Evolutionary conservation across 2,329 filamentous ascomycete genomes (phyloP), one percentile per base, ranked within the genome.

Genomic region (Pseudogymnoascus sp.): DNA sequence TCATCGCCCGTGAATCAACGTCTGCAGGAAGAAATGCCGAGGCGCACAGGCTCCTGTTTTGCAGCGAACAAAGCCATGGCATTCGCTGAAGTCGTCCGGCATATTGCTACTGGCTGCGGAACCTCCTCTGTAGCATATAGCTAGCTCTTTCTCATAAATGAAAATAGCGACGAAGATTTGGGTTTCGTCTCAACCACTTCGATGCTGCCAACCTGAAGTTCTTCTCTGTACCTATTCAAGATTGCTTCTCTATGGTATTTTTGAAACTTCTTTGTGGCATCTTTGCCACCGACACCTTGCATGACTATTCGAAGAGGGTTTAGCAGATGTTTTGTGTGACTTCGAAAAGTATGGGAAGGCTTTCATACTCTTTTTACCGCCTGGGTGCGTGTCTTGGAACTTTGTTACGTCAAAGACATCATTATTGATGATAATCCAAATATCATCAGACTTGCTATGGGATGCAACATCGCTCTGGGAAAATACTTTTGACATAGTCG

Each of bases 351-450:
- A 78, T 79, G 17, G 17, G 8, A n/a, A 26, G 5, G 33, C 4
- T 5, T 29, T 36, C 57, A 36, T 15, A 68, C 67, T 61, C 64
- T 66, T 69, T 44, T 63, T 61, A 11, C 69, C 68, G 84, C 90
- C 91, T 73, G 89, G 90, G 74, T 93, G 89, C 67, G 92, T 88
- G 64, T 92, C 87, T 74, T 90, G 88, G 74, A 93, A 93, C 71
- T 86, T 92, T 69, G 92, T 96, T 70, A 97, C 74, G 73, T 99
- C 93, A 76, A 96, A 97, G 68, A 97, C 93, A 75, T 97, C 93
- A 70, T 92, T 89, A 68, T 97, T 93, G 68, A 97, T 86, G 66
- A 95, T 84, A 71, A 97, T 90, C 84, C 87, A 97, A 64, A 97
- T 81, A 73, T 87, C 87, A 71, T 92, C 86, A 50, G 87, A 76